Evolutionary conservation across 257 asterid species (phyloP).

Genomic region (Fraxinus quadrangulata): DNA sequence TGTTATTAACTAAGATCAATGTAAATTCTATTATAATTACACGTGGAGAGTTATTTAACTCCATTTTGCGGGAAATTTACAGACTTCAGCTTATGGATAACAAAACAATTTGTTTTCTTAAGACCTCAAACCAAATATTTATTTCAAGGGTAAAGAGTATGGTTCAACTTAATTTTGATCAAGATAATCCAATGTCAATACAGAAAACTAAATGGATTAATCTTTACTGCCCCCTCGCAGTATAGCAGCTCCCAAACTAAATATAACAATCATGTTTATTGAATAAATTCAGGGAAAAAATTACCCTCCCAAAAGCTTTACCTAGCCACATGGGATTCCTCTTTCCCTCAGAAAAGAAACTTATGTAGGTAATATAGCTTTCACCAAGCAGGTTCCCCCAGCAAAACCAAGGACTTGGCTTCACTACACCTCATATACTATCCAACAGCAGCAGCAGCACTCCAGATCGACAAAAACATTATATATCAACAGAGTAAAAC

Average conservation of each 20-base stretch:
- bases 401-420: too few species aligned
- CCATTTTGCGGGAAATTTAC: constrained; percentile 32
- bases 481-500: not conserved
- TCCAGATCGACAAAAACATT: not conserved
- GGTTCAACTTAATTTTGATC: constrained; percentile 51
- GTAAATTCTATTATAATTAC: not conserved
- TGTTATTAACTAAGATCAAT: not conserved
- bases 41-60: constrained; percentile 67
- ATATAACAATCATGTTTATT: too few species aligned
- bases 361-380: too few species aligned
- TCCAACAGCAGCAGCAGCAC: constrained; percentile 51
- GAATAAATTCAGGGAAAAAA: too few species aligned
- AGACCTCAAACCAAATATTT: constrained; percentile 48
- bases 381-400: too few species aligned
- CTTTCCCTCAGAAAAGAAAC: too few species aligned
- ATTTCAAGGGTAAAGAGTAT: constrained; percentile 39
- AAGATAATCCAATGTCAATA: not conserved
- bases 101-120: constrained; percentile 46
- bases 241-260: too few species aligned
- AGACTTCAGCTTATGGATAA: constrained; percentile 49
- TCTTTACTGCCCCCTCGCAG: too few species aligned
- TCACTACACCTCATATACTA: too few species aligned
- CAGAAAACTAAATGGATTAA: too few species aligned
- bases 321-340: too few species aligned
- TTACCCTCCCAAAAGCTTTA: constrained; percentile 14